These are phyloP conservation scores for Taxawa tesnikishii DNA, from an alignment of 2,329 filamentous ascomycete species.

Conservation along the genomic window DNA sequence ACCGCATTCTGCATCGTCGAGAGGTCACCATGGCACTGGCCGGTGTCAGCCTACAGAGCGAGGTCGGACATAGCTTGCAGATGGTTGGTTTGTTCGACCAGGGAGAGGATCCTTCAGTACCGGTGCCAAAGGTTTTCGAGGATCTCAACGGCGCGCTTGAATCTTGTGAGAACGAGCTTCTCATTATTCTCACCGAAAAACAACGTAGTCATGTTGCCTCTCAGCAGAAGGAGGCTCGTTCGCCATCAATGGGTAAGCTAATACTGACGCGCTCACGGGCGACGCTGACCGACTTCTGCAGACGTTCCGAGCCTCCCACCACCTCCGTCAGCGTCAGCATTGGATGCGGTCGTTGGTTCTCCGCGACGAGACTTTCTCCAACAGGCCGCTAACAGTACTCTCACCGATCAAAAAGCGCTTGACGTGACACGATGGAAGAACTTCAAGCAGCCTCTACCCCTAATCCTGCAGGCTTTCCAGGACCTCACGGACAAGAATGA, in stretches of 20 bases:
- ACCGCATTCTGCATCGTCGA: conserved; percentile 65
- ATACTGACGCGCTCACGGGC: too few relatives aligned
- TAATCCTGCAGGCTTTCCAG: conserved; percentile 93
- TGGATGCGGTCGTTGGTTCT: conserved; percentile 45
- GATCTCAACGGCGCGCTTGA: conserved; percentile 89
- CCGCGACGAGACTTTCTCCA: conserved; percentile 69
- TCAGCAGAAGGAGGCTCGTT: conserved; percentile 32
- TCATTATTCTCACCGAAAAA: conserved; percentile 38
- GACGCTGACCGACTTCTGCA: neutral
- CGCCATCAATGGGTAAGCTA: conserved; percentile 20
- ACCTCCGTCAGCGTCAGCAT: conserved; percentile 3
- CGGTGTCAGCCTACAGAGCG: conserved; percentile 62
- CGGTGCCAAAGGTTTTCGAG: conserved; percentile 55
- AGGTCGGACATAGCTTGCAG: conserved; percentile 65
- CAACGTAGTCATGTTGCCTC: conserved; percentile 8
- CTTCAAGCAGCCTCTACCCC: conserved; percentile 79
- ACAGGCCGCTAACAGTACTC: conserved; percentile 62
- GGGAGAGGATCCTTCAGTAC: conserved; percentile 47
- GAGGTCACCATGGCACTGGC: conserved; percentile 73
- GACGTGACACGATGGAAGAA: conserved; percentile 61
- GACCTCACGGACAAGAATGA: conserved; percentile 75
- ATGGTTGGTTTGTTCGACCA: conserved; percentile 74
- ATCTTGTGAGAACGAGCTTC: conserved; percentile 84
- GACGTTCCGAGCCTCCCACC: conserved; percentile 7
- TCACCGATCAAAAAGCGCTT: conserved; percentile 45